phyloP scores from a whole-genome alignment of 305 asterid species.

The Solanum hybrid region DNA sequence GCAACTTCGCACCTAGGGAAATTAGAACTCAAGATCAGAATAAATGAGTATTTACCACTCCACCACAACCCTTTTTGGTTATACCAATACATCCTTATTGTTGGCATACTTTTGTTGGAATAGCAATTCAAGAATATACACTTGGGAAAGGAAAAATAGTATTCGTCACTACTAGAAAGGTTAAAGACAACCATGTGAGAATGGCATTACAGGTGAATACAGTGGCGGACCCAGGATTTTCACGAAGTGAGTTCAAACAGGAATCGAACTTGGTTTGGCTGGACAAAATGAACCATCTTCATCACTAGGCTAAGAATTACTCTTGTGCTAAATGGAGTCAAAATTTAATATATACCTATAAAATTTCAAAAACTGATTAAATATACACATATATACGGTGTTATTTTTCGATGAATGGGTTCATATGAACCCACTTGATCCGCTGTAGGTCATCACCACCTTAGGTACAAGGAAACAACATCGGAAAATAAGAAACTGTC shows the following conservation, averaged over 20 bases:
- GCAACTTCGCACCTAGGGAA: background rate
- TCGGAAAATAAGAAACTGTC: background rate
- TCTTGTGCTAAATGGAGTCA: too few species aligned
- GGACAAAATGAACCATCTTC: too few species aligned
- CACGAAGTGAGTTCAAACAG: too few species aligned
- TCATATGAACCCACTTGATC: too few species aligned
- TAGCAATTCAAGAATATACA: background rate
- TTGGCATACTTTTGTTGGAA: background rate
- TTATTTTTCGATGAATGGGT: too few species aligned
- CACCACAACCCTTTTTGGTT: background rate
- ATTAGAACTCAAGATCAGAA: fast-evolving
- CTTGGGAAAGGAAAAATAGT: background rate
- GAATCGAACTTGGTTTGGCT: too few species aligned
- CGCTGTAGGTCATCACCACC: too few species aligned
- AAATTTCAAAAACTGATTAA: too few species aligned
- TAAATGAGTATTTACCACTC: background rate
- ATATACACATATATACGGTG: too few species aligned
- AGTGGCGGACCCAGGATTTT: too few species aligned
- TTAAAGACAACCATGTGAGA: background rate
- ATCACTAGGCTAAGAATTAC: too few species aligned
- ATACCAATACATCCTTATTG: background rate
- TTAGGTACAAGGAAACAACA: background rate
- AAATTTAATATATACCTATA: too few species aligned
- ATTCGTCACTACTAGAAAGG: background rate
- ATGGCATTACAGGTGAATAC: background rate